phyloP scores from a whole-genome alignment of 257 asterid species.

The Agastache rugosa region DNA sequence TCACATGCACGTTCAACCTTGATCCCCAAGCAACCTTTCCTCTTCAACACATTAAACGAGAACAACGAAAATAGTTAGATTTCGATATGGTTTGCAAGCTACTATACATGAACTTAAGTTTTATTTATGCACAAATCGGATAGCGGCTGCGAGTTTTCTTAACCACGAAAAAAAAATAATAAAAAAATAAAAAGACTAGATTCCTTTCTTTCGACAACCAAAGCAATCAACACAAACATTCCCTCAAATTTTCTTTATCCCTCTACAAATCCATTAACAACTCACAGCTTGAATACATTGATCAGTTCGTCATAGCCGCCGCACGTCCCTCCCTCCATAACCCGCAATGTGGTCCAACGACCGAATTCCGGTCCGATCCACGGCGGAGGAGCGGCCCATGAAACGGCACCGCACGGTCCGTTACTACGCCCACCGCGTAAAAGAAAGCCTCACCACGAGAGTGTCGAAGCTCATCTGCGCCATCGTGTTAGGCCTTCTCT shows the following conservation, averaged over 20 bases:
- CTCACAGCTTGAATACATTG: background rate
- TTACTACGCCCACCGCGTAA: conserved; percentile 81
- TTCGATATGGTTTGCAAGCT: too few species aligned
- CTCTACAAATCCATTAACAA: conserved; percentile 1
- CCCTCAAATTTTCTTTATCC: conserved; percentile 27
- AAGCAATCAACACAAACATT: conserved; percentile 35
- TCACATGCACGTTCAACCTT: conserved; percentile 34
- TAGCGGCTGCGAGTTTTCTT: too few species aligned
- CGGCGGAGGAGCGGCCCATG: conserved; percentile 41
- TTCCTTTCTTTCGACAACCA: conserved; percentile 57
- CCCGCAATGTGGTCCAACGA: conserved; percentile 34
- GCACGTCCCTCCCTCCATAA: background rate
- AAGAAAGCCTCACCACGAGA: conserved; percentile 75
- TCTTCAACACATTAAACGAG: conserved; percentile 1
- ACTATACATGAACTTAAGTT: too few species aligned
- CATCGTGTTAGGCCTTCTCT: conserved; percentile 60
- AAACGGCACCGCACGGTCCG: conserved; percentile 74
- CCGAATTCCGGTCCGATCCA: conserved; percentile 47
- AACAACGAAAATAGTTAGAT: background rate
- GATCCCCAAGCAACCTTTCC: conserved; percentile 36
- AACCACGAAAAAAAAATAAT: background rate
- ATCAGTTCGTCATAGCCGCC: background rate
- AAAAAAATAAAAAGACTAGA: background rate
- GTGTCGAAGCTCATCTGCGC: conserved; percentile 78
- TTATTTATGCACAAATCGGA: too few species aligned